Evolutionary conservation across 345 rosid genomes (phyloP).

Genomic region (Rhizophora apiculata): DNA sequence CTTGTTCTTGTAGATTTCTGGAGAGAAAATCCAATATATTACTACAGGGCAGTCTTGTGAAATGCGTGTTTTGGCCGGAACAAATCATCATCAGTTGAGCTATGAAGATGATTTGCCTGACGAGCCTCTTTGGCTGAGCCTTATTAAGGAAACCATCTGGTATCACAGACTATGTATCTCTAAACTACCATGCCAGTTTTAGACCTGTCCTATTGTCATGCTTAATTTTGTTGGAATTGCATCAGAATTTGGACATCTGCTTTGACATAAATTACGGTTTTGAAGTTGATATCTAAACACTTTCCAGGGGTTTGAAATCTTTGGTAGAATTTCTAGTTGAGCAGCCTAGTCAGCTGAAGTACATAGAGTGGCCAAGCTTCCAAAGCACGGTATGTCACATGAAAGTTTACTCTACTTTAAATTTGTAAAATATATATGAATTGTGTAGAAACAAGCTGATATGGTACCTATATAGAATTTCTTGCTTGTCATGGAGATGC

Average conservation of each 20-base stretch:
- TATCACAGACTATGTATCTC: slow-evolving; percentile 14
- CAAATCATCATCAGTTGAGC: slow-evolving; percentile 27
- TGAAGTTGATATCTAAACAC: background rate
- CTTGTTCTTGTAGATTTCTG: slow-evolving; percentile 16
- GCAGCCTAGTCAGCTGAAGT: slow-evolving; percentile 82
- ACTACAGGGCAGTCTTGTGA: background rate
- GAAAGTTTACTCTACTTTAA: background rate
- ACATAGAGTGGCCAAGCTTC: slow-evolving; percentile 82
- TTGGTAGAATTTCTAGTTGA: slow-evolving; percentile 50
- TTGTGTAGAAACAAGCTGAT: background rate
- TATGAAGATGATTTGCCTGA: slow-evolving; percentile 26
- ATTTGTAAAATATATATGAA: background rate
- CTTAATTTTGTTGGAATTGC: background rate
- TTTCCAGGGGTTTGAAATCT: slow-evolving; percentile 50
- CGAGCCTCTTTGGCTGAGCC: slow-evolving; percentile 46
- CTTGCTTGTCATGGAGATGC: no score
- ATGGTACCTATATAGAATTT: background rate
- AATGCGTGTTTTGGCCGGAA: slow-evolving; percentile 18
- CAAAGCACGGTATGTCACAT: slow-evolving; percentile 54
- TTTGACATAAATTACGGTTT: background rate
- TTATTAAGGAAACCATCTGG: slow-evolving; percentile 47
- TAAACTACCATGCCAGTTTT: no score
- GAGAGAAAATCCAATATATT: slow-evolving; percentile 12
- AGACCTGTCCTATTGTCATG: background rate
- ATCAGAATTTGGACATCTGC: background rate